phyloP scores from a whole-genome alignment of 164 flowering plant genomes.

The Magnolia sinica region DNA sequence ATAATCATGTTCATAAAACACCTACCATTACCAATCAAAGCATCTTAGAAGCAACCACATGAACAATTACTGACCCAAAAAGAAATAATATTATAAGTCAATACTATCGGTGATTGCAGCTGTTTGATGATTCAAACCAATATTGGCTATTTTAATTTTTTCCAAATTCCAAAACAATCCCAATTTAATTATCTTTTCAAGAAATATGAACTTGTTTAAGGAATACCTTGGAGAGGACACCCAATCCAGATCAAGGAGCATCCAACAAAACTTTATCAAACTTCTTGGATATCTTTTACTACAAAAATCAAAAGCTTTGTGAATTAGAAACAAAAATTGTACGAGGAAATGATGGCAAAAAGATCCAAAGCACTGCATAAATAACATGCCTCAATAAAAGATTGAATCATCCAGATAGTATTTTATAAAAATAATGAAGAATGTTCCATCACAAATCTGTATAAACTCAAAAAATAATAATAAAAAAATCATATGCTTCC shows the following conservation, averaged over 20 bases:
- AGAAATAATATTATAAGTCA: not conserved
- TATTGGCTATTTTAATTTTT: not conserved
- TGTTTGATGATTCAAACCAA: not conserved
- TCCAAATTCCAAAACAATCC: not conserved
- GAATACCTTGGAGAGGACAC: constrained; percentile 89
- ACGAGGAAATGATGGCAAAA: not conserved
- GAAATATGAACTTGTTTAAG: not conserved
- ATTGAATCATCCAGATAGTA: too few relatives aligned
- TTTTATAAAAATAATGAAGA: too few relatives aligned
- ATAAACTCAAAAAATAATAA: too few relatives aligned
- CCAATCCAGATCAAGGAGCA: constrained; percentile 93
- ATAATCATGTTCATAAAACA: not conserved
- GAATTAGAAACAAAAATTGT: not conserved
- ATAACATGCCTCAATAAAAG: too few relatives aligned
- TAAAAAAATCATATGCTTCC: too few relatives aligned
- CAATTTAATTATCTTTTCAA: not conserved
- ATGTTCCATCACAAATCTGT: too few relatives aligned
- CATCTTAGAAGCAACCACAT: not conserved
- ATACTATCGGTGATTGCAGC: not conserved
- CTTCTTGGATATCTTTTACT: constrained; percentile 47
- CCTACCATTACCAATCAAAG: not conserved
- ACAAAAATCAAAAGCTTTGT: constrained; percentile 1
- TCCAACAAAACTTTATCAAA: constrained; percentile 82
- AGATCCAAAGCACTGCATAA: too few relatives aligned
- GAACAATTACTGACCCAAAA: not conserved